Evolutionary conservation across 2,329 filamentous ascomycete genomes (phyloP).

Genomic region (Penicillium fuscoglaucum): DNA sequence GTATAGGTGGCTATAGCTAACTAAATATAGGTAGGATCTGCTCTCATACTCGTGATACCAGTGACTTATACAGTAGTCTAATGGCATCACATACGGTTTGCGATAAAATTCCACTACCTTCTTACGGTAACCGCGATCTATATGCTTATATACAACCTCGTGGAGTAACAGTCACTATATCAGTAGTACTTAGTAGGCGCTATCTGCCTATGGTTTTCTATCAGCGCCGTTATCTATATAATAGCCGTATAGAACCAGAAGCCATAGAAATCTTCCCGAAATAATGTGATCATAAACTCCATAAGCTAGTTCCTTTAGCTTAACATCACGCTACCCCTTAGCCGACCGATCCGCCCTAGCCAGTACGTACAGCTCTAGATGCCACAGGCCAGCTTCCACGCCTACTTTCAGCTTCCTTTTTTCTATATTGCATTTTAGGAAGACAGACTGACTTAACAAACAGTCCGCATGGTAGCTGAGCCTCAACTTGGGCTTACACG

Average conservation of each 20-base stretch:
- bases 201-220: background rate
- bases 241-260: background rate
- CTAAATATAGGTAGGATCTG: background rate
- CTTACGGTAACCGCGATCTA: background rate
- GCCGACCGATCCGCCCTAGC: background rate
- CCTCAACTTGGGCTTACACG: background rate
- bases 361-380: background rate
- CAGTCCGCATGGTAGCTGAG: background rate
- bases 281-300: background rate
- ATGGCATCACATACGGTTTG: background rate
- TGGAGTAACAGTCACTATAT: background rate
- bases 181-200: background rate
- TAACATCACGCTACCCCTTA: background rate
- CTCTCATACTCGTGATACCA: background rate
- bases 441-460: background rate
- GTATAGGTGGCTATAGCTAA: background rate
- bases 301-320: background rate
- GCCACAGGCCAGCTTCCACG: background rate
- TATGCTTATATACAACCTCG: background rate
- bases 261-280: background rate
- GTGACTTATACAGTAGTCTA: background rate
- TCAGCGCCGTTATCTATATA: background rate
- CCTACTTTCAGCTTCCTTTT: background rate
- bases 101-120: background rate
- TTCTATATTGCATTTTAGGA: background rate